These are phyloP conservation scores for Amesomyces nigricolor DNA, from an alignment of 2,329 filamentous ascomycete species.

Conservation along the genomic window DNA sequence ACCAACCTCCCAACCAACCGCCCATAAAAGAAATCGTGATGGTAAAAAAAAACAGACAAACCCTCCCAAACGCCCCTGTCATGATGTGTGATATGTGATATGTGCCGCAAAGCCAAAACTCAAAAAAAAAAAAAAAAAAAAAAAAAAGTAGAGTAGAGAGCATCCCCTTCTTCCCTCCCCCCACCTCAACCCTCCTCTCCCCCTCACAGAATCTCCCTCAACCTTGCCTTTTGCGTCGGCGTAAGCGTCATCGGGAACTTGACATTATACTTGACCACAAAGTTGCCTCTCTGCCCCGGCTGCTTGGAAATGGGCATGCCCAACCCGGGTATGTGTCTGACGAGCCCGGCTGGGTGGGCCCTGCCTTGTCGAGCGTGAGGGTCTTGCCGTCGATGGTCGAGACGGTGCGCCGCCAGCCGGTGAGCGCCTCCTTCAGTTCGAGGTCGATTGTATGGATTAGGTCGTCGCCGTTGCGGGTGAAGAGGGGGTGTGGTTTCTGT, in stretches of 20 bases:
- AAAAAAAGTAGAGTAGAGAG: background rate
- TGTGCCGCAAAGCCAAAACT: background rate
- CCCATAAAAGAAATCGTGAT: background rate
- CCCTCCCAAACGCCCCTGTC: constrained; percentile 1
- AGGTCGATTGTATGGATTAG: constrained; percentile 73
- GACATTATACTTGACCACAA: constrained; percentile 86
- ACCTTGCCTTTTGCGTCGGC: constrained; percentile 66
- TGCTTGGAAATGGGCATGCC: constrained; percentile 96
- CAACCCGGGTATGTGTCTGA: constrained; percentile 72
- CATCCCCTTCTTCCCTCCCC: background rate
- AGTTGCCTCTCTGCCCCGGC: constrained; percentile 75
- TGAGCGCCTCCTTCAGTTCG: constrained; percentile 86
- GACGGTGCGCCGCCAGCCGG: constrained; percentile 88
- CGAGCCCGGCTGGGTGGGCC: constrained; percentile 79
- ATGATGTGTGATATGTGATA: background rate
- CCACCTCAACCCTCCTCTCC: too few species aligned
- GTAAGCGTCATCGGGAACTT: constrained; percentile 82
- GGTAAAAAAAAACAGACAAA: background rate
- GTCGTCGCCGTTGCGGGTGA: constrained; percentile 83
- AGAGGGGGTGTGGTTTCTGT: constrained; percentile 81
- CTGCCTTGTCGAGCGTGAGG: constrained; percentile 69
- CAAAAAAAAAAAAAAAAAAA: background rate
- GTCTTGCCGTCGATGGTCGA: constrained; percentile 90
- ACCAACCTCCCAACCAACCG: background rate
- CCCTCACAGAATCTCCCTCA: constrained; percentile 59